Evolutionary conservation across 345 rosid species (phyloP).

Genomic region (Ailanthus altissimus): DNA sequence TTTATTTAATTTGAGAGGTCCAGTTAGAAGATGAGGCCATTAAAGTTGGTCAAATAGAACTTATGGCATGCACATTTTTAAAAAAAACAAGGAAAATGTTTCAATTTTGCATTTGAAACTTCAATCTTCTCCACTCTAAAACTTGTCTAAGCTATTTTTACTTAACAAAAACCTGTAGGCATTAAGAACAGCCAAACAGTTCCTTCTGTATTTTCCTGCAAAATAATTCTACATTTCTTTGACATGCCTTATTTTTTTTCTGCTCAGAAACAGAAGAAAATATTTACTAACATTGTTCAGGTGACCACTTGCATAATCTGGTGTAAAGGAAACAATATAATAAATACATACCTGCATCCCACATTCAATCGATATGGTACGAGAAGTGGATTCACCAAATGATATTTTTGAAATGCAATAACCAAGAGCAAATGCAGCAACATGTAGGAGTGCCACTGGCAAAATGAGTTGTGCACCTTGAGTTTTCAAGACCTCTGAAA

Average conservation of each 20-base stretch:
- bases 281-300: background rate
- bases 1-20: background rate
- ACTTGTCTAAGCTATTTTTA: background rate
- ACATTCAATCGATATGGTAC: constrained; percentile 95
- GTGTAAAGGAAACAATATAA: background rate
- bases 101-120: background rate
- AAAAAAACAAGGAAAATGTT: no score
- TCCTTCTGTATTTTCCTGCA: background rate
- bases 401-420: constrained; percentile 78
- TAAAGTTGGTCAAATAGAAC: background rate
- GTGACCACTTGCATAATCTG: background rate
- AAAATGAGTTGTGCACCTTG: constrained; percentile 86
- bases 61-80: background rate
- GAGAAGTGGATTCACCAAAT: constrained; percentile 96
- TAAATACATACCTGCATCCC: constrained; percentile 80
- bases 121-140: constrained; percentile 1
- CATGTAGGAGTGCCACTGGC: constrained; percentile 86
- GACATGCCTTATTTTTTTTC: no score
- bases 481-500: constrained; percentile 78
- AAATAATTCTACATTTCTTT: background rate
- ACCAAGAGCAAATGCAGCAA: constrained; percentile 81
- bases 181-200: background rate
- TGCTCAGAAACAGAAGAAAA: no score
- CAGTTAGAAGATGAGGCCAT: background rate
- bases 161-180: background rate